phyloP scores from a whole-genome alignment of 2,329 filamentous ascomycete genomes.

The Aureobasidium musti region DNA sequence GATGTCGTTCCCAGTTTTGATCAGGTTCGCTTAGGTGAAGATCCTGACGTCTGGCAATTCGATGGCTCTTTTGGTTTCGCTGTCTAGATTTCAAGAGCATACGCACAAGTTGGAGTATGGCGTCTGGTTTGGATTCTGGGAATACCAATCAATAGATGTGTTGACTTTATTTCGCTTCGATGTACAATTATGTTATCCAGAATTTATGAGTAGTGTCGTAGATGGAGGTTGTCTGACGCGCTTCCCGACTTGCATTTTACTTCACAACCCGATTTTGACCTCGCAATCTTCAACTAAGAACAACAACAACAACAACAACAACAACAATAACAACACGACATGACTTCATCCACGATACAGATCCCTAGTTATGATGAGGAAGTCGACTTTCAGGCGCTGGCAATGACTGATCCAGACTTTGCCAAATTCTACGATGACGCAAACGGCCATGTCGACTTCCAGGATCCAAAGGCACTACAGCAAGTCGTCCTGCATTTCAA shows the following conservation, averaged over 20 bases:
- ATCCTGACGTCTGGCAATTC: slow-evolving; percentile 41
- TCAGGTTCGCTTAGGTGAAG: slow-evolving; percentile 46
- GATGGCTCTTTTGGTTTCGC: slow-evolving; percentile 51
- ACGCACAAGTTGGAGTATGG: not conserved
- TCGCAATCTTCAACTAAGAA: not conserved
- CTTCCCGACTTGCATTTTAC: not conserved
- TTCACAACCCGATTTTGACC: not conserved
- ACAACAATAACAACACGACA: slow-evolving; percentile 1
- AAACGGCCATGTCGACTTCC: slow-evolving; percentile 73
- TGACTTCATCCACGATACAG: not conserved
- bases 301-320: no score
- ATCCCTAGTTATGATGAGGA: slow-evolving; percentile 54
- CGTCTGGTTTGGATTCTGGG: slow-evolving; percentile 1
- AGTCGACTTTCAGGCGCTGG: slow-evolving; percentile 64
- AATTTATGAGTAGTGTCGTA: not conserved
- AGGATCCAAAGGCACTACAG: slow-evolving; percentile 72
- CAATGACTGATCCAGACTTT: slow-evolving; percentile 61
- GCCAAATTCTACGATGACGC: slow-evolving; percentile 50
- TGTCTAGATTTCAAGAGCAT: slow-evolving; percentile 9
- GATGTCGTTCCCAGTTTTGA: slow-evolving; percentile 49
- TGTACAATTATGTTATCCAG: slow-evolving; percentile 9
- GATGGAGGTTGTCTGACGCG: not conserved
- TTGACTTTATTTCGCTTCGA: not conserved
- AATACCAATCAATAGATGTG: not conserved
- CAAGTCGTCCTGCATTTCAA: slow-evolving; percentile 45